Evolutionary conservation across 306 rosid species (phyloP), one percentile per base, ranked within the genome.

Genomic region (Corylus avellana): DNA sequence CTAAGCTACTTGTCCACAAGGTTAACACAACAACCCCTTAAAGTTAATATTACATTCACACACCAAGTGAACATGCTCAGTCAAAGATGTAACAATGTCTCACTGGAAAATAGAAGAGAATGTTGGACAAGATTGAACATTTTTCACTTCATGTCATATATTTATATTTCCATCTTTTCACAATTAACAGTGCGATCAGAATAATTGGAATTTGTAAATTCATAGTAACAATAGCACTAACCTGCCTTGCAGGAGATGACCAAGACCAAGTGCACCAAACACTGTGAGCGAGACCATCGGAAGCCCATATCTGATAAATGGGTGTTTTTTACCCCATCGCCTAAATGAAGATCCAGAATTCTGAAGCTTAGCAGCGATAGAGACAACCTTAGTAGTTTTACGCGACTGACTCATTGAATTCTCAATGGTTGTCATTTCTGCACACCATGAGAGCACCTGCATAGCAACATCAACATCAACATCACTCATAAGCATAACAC

Each of bases 251-350:
- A 92, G 75, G 80, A 92, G 97, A 82, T 90, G 98, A 67, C 88
- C 98, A 57, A 95, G 97, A 49, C 98, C 98, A 78, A 91, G 48
- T 35, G 96, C 84, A 55, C 98, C 98, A 66, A 93, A 53, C 70
- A 91, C 95, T 3, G 96, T 91, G 63, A 92, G 93, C 25, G 98
- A 92, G 79, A 95, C 91, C 97, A 92, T 92, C 59, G 97, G 98
- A 72, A 92, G 93, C 57, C 97, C 98, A 59, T 92, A 91, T 82
- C 97, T 83, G 76, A 94, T 9, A 85, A 94, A 94, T 37, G 98
- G 97, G 71, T 85, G 70, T 78, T 39, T 90, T 82, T 94, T 87
- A 7, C 97, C 97, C 95, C 91, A 88, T 87, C 93, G 81, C 74
- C 85, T 91, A 72, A 88, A 92, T 13, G 93, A 78, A 0, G 88